A percentile compares a stretch with the other conserved stretches of the same genome.
Evolutionary conservation across 1,139 yeast genomes (phyloP).

Genomic region (Blastobotrys buckinghamii): DNA sequence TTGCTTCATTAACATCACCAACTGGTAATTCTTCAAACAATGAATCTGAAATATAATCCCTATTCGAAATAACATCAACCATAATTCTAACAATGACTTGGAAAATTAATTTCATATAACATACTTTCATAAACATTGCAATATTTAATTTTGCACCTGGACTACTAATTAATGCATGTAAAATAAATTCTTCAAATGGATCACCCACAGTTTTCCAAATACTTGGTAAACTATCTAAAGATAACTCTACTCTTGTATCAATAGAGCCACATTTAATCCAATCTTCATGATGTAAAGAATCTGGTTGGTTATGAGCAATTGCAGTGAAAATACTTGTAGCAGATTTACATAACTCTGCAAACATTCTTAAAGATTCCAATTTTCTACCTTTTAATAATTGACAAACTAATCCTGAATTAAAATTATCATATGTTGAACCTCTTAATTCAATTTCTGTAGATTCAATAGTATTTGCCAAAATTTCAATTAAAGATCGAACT

Average conservation of each 20-base stretch:
- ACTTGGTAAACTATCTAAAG: background rate
- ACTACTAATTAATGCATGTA: slow-evolving; percentile 21
- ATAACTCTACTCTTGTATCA: background rate
- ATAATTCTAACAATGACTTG: background rate
- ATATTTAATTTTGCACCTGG: slow-evolving; percentile 17
- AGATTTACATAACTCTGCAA: slow-evolving; percentile 30
- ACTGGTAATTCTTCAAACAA: slow-evolving; percentile 20
- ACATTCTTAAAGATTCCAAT: slow-evolving; percentile 44
- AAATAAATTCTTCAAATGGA: slow-evolving; percentile 22
- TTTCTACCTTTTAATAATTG: slow-evolving; percentile 57
- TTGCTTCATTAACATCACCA: slow-evolving; percentile 4
- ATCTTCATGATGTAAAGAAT: background rate
- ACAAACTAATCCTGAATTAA: slow-evolving; percentile 39
- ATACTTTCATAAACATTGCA: slow-evolving; percentile 19
- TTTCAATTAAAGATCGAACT: slow-evolving; percentile 9
- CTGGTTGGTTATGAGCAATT: background rate
- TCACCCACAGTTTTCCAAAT: background rate
- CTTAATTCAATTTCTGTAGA: slow-evolving; percentile 63
- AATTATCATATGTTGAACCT: slow-evolving; percentile 40
- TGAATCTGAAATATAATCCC: slow-evolving; percentile 21
- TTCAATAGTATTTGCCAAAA: slow-evolving; percentile 49
- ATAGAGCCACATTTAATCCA: background rate
- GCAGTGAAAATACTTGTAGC: slow-evolving; percentile 5
- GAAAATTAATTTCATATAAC: slow-evolving; percentile 11
- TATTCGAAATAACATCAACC: slow-evolving; percentile 13